Conservation (phyloP, 176 grass and related monocot species). For the Thinopyrum elongatum region DNA sequence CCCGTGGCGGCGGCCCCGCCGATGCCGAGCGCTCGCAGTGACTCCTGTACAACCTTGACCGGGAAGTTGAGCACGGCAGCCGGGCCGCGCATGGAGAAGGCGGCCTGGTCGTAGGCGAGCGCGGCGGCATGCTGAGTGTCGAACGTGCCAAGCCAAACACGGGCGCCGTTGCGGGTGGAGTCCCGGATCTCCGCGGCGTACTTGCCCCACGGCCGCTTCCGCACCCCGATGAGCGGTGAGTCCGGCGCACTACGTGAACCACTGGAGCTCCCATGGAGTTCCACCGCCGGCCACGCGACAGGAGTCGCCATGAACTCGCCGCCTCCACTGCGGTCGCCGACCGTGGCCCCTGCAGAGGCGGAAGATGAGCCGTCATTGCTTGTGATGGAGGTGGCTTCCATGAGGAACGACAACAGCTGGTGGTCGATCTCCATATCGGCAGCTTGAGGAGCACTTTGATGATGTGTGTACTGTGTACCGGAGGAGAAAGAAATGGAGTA, state of each 20-base stretch:
- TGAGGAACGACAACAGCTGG: neutral
- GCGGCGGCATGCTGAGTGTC: constrained; percentile 54
- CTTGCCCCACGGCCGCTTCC: constrained; percentile 58
- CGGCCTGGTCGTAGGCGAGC: constrained; percentile 68
- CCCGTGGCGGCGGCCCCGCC: neutral
- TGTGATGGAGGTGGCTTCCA: neutral
- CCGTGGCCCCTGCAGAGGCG: neutral
- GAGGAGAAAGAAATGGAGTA: neutral
- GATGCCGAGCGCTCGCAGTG: neutral
- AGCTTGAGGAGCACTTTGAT: neutral
- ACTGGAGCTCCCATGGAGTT: neutral
- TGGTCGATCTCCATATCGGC: neutral
- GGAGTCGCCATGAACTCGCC: neutral
- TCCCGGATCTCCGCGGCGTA: constrained; percentile 61
- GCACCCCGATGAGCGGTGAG: constrained; percentile 26
- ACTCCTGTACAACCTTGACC: constrained; percentile 5
- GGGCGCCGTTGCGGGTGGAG: constrained; percentile 31
- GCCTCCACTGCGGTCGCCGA: neutral
- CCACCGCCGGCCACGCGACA: neutral
- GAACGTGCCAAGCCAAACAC: constrained; percentile 82
- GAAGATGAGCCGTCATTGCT: neutral
- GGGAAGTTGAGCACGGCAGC: constrained; percentile 21
- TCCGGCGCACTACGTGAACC: neutral
- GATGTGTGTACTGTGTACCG: neutral
- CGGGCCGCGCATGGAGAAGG: constrained; percentile 17